phyloP scores from a whole-genome alignment of 768 basidiomycete genomes.

The Tylopilus sp. region DNA sequence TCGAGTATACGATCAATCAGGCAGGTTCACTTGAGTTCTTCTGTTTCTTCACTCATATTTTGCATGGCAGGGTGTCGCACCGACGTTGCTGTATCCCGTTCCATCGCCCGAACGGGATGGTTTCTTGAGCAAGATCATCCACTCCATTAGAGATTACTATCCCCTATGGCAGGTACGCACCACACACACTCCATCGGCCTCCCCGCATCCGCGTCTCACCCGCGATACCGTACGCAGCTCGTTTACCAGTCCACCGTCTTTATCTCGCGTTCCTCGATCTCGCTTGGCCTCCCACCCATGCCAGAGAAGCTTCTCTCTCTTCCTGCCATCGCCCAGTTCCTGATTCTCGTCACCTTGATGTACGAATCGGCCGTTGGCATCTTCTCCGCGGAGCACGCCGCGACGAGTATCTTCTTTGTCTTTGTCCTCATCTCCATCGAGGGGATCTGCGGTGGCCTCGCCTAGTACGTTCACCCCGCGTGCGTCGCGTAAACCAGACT shows the following conservation, averaged over 20 bases:
- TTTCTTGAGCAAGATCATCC: constrained; percentile 73
- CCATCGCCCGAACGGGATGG: constrained; percentile 59
- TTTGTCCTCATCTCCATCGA: constrained; percentile 82
- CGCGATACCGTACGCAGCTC: constrained; percentile 40
- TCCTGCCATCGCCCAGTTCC: constrained; percentile 69
- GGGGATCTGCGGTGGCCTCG: constrained; percentile 89
- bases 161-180: constrained; percentile 83
- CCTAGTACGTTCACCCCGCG: constrained; percentile 64
- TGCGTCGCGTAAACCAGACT: too few relatives aligned
- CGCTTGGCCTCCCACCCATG: constrained; percentile 77
- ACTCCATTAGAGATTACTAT: constrained; percentile 88
- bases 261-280: constrained; percentile 87
- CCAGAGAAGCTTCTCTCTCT: constrained; percentile 64
- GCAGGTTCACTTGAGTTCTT: constrained; percentile 31
- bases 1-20: constrained; percentile 92
- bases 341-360: constrained; percentile 59
- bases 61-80: constrained; percentile 68
- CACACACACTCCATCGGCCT: not conserved
- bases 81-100: constrained; percentile 85
- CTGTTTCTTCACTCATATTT: not conserved
- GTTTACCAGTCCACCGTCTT: constrained; percentile 92
- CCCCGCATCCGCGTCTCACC: not conserved
- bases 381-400: constrained; percentile 44
- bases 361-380: constrained; percentile 69
- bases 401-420: constrained; percentile 55